phyloP scores from a whole-genome alignment of 129 eudicot species.

The Flaveria linearis region DNA sequence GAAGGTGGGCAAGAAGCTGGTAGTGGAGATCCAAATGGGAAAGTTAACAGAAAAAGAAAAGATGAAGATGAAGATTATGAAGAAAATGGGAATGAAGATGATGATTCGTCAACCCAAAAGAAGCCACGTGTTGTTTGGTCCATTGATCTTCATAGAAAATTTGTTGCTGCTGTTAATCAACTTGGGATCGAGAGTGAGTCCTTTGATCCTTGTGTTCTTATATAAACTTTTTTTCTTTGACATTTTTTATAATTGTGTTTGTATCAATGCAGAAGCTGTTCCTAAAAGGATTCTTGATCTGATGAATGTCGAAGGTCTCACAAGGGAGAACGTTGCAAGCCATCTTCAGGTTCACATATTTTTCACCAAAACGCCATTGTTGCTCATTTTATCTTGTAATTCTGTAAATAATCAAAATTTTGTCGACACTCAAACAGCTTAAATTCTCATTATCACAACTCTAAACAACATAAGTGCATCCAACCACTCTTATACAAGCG shows the following conservation, averaged over 20 bases:
- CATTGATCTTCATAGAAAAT: conserved; percentile 89
- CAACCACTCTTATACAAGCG: neutral
- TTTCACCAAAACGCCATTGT: neutral
- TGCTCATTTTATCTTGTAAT: neutral
- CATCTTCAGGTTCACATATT: conserved; percentile 72
- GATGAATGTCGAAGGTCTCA: conserved; percentile 95
- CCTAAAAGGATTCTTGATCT: conserved; percentile 96
- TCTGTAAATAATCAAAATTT: neutral
- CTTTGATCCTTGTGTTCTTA: neutral
- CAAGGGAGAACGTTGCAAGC: conserved; percentile 97
- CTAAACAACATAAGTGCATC: neutral
- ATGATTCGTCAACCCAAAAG: conserved; percentile 77
- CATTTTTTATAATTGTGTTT: conserved; percentile 10
- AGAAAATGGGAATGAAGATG: conserved; percentile 68
- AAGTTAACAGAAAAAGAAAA: conserved; percentile 68
- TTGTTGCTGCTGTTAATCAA: conserved; percentile 92
- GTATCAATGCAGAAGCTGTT: conserved; percentile 70
- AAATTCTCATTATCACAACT: neutral
- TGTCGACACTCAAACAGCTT: neutral
- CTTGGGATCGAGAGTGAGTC: conserved; percentile 85
- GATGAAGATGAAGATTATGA: conserved; percentile 86
- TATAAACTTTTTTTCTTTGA: conserved; percentile 9
- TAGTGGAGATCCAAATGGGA: conserved; percentile 66
- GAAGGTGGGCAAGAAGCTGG: conserved; percentile 63
- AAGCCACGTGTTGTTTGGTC: conserved; percentile 98